phyloP scores from a whole-genome alignment of 139 green algal genomes.

The Raphidocelis subcapitata region DNA sequence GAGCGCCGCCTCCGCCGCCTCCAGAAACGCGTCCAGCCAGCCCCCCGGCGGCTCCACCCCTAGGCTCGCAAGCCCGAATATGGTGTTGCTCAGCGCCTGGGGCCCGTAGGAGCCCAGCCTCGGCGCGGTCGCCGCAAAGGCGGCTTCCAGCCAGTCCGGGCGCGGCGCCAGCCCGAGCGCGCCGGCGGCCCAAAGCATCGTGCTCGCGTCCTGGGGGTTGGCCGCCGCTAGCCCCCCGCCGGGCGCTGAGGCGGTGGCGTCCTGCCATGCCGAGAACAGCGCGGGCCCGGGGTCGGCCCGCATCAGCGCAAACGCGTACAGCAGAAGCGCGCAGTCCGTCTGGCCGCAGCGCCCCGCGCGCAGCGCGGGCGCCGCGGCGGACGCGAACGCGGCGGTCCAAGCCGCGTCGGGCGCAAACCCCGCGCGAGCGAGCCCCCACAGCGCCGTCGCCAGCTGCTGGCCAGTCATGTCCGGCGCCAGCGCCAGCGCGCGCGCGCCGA shows the following conservation, averaged over 20 bases:
- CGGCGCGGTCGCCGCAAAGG: background rate
- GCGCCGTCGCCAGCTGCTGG: constrained; percentile 4
- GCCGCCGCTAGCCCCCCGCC: background rate
- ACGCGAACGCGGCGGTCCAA: no score
- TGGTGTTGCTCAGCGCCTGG: constrained; percentile 10
- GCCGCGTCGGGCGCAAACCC: constrained; percentile 3
- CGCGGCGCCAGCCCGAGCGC: background rate
- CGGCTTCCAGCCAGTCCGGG: background rate
- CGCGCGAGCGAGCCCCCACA: constrained; percentile 10
- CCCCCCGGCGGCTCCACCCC: background rate
- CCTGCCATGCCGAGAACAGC: constrained; percentile 3
- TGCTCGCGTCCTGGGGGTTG: constrained; percentile 17
- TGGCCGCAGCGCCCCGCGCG: no score
- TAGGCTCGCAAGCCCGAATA: constrained; percentile 2
- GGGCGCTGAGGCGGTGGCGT: no score
- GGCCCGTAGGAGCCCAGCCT: background rate
- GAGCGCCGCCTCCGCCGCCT: no score
- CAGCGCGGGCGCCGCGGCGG: no score
- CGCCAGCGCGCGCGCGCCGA: background rate
- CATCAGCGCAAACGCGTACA: constrained; percentile 24
- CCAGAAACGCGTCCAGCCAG: background rate
- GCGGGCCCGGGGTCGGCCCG: background rate
- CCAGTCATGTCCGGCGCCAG: background rate
- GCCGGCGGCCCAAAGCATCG: constrained; percentile 3
- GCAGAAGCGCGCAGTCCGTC: background rate